Conservation (phyloP, 2,329 filamentous ascomycete genomes). For the Calonectria leucothoes region DNA sequence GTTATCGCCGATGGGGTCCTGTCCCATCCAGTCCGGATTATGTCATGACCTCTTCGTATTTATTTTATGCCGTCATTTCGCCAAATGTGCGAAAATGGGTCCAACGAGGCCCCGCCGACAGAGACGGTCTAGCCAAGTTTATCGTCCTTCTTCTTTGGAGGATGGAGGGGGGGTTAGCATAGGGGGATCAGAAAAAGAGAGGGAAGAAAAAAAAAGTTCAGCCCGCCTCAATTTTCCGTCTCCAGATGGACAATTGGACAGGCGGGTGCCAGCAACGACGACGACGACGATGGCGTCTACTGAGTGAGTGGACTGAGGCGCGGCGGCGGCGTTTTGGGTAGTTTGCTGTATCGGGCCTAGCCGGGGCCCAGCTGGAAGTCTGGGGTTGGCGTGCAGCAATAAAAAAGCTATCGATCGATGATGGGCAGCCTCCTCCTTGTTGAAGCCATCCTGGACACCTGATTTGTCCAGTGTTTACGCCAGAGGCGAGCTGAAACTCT, state of each 20-base stretch:
- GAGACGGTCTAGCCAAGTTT: neutral
- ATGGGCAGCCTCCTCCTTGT: no score
- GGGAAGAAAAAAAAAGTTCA: neutral
- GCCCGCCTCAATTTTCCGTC: neutral
- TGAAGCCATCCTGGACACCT: neutral
- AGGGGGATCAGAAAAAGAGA: neutral
- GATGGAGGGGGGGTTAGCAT: no score
- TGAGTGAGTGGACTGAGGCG: neutral
- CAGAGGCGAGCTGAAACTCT: neutral
- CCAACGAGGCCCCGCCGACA: neutral
- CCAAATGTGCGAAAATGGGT: constrained; percentile 4
- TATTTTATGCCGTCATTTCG: constrained; percentile 6
- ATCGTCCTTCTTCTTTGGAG: neutral
- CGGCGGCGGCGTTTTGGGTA: neutral
- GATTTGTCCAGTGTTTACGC: neutral
- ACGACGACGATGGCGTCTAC: neutral
- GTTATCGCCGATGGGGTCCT: neutral
- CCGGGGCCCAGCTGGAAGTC: neutral
- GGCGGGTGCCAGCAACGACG: neutral
- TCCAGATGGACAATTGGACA: neutral
- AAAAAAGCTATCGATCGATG: no score
- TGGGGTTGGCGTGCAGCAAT: neutral
- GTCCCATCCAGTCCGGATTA: neutral
- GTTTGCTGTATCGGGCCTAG: neutral
- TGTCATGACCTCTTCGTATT: constrained; percentile 4